Conservation (phyloP, 108 stramenopile species). For the Nitzschia sp. region DNA sequence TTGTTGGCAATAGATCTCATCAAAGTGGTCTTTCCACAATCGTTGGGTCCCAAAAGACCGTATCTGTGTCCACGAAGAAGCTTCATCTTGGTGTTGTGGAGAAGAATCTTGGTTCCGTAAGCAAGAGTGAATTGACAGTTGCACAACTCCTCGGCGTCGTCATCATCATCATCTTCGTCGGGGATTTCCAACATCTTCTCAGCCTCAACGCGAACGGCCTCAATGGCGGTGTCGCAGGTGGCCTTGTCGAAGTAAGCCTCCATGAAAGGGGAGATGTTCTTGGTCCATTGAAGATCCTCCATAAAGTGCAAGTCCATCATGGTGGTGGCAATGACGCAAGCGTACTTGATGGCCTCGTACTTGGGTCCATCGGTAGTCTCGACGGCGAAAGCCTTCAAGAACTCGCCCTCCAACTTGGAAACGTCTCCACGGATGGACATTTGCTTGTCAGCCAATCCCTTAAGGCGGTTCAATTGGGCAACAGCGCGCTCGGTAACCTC, state of each 20-base stretch:
- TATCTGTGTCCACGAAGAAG: slow-evolving; percentile 96
- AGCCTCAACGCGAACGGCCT: slow-evolving; percentile 82
- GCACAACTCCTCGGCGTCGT: slow-evolving; percentile 98
- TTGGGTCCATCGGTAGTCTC: slow-evolving; percentile 54
- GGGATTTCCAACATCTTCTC: slow-evolving; percentile 84
- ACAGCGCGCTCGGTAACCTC: slow-evolving; percentile 87
- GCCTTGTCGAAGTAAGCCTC: slow-evolving; percentile 61
- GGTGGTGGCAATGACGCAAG: slow-evolving; percentile 73
- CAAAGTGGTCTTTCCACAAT: slow-evolving; percentile 98
- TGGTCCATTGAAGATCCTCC: slow-evolving; percentile 91
- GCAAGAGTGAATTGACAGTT: slow-evolving; percentile 99
- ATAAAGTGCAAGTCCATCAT: slow-evolving; percentile 91
- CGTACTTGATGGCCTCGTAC: slow-evolving; percentile 56
- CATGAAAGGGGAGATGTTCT: slow-evolving; percentile 65
- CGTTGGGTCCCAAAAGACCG: slow-evolving; percentile 97
- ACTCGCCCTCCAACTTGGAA: slow-evolving; percentile 67
- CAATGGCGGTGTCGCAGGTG: slow-evolving; percentile 62
- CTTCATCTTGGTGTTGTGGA: slow-evolving; percentile 99
- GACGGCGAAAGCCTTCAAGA: slow-evolving; percentile 62
- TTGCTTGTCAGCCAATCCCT: slow-evolving; percentile 84
- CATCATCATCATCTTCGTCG: slow-evolving; percentile 94
- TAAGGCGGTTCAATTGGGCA: slow-evolving; percentile 77
- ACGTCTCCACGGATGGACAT: slow-evolving; percentile 78
- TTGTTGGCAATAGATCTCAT: slow-evolving; percentile 99
- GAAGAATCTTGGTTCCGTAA: slow-evolving; percentile 99